A percentile compares a stretch with the other conserved stretches of the same genome.
phyloP scores from a whole-genome alignment of 805 yeast genomes.

The Starmerella bombicola region DNA sequence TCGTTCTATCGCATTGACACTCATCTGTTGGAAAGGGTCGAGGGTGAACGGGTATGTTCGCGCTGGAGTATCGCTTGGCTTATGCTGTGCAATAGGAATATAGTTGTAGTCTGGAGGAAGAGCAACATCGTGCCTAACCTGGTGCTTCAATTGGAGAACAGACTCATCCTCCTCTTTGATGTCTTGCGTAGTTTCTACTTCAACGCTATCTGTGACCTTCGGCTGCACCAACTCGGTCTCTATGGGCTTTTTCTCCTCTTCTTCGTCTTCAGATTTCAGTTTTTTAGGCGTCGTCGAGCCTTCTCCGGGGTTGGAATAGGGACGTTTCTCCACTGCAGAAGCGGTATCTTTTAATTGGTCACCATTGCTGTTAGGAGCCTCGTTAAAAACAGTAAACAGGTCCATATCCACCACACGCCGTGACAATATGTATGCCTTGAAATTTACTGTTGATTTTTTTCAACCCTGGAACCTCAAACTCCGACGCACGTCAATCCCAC shows the following conservation, averaged over 20 bases:
- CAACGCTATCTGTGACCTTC: slow-evolving; percentile 22
- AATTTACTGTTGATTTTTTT: no score
- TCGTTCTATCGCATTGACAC: slow-evolving; percentile 91
- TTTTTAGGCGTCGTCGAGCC: slow-evolving; percentile 5
- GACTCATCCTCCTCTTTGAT: slow-evolving; percentile 16
- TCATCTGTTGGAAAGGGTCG: slow-evolving; percentile 96
- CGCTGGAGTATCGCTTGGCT: slow-evolving; percentile 56
- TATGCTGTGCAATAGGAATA: slow-evolving; percentile 77
- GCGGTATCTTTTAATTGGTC: slow-evolving; percentile 1
- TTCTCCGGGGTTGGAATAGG: background rate
- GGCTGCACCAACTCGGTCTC: slow-evolving; percentile 5
- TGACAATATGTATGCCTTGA: no score
- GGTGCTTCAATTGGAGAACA: slow-evolving; percentile 64
- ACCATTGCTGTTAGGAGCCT: slow-evolving; percentile 14
- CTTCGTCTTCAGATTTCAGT: background rate
- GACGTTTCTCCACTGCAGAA: background rate
- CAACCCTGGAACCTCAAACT: no score
- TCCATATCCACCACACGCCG: slow-evolving; percentile 21
- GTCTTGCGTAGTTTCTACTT: slow-evolving; percentile 20
- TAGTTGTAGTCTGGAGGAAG: slow-evolving; percentile 86
- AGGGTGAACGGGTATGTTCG: slow-evolving; percentile 81
- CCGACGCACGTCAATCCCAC: no score
- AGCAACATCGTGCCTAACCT: slow-evolving; percentile 95
- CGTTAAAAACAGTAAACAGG: slow-evolving; percentile 22
- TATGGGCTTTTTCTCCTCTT: background rate